Base-by-base conservation (phyloP, 1,284 basidiomycete species). In the Garcileccinum viscosum region DNA sequence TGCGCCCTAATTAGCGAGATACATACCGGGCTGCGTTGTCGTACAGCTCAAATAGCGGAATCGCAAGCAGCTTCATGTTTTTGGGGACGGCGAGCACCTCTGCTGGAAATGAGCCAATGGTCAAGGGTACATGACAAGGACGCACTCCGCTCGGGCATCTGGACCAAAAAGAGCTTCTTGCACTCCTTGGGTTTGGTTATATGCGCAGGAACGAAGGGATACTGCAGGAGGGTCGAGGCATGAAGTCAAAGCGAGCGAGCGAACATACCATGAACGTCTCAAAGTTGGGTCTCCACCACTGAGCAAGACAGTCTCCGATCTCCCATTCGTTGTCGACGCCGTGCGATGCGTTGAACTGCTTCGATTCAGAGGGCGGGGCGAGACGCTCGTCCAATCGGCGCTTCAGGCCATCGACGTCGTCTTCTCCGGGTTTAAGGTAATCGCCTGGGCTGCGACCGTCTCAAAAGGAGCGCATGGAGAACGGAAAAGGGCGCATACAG, bases 281-380 rank as follows among this genome's bases (percentile, higher is more conserved):
- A 77, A 98, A 99, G 78, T 97, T 97, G 0, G 97, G 97, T 68
- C 97, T 86, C 93, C 94, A 99, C 96, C 97, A 99, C 78, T 96
- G 95, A 0, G 95, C 95, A 38, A 99, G 86, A 75, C 95, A 96
- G 74, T 98, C 95, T 3, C 93, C 94, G 65, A 99, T 96, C 80
- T 96, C 93, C 97, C 97, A 99, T 53, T 96, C 95, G 63, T 93
- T 93, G 75, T 94, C 90, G 62, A 92, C 85, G 9, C 93, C 91
- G 73, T 93, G 89, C 3, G 88, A 85, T 68, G 87, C 84, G 80
- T 92, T 89, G 77, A 93, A 93, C 69, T 93, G 91, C 35, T 85
- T 85, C 17, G 86, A 87, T 66, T 84, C 85, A 12, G 80, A 83
- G 0, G 93, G 92, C 0, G 94, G 94, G 0, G 95, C 95, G 12